Evolutionary conservation across 2,329 filamentous ascomycete genomes (phyloP), one percentile per base, ranked within the genome.

Genomic region (Proliferodiscus dingleyae): DNA sequence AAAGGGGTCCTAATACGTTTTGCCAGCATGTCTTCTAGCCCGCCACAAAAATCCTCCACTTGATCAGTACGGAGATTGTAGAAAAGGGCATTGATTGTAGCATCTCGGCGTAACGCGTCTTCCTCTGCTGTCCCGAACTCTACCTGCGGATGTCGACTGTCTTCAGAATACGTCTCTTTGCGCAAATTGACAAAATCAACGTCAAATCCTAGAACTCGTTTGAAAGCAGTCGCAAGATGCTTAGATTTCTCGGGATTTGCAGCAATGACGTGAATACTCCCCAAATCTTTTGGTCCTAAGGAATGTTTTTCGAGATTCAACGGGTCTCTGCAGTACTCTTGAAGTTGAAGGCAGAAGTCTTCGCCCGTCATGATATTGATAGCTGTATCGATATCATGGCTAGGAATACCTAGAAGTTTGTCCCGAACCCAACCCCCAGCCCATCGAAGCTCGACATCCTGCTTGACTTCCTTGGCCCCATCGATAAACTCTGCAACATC

Each of bases 231-330:
- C 67, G 95, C 91, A 11, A 97, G 77, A 63, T 97, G 88, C 68
- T 97, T 97, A 16, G 89, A 95, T 69, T 95, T 96, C 60, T 96
- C 89, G 1, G 90, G 91, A 64, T 97, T 97, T 46, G 85, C 85
- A 42, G 85, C 84, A 55, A 96, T 91, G 65, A 89, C 94, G 72
- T 96, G 85, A 24, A 96, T 73, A 52, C 80, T 84, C 40, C 85
- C 83, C 43, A 93, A 73, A 46, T 83, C 82, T 42, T 76, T 75
- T 15, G 67, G 62, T 23, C 64, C 64, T 39, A 83, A 72, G 8
- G 66, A 68, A 58, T 90, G 84, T 59, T 80, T 82, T 41, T 76
- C 70, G 3, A 77, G 67, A 48, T 82, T 80, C 4, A 74, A 75
- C 0, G 77, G 71, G 21, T 72, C 67, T 40, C 77, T 75, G 60